Evolutionary conservation across 306 rosid species (phyloP).

Genomic region (Lathyrus tuberosus): DNA sequence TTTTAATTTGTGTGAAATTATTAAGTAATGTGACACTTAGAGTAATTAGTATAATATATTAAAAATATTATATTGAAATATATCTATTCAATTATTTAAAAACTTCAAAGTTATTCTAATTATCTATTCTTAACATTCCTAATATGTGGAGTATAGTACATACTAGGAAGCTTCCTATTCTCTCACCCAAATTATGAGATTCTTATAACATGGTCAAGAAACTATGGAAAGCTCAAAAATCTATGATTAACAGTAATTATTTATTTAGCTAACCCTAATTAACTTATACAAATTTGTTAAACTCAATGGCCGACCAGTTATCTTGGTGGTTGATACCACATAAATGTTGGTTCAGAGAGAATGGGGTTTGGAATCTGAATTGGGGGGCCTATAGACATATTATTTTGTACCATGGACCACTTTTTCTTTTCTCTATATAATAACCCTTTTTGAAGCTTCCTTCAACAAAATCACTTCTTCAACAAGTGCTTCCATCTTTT

Average conservation of each 20-base stretch:
- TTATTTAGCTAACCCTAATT: constrained; percentile 16
- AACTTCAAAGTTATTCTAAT: too few species aligned
- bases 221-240: constrained; percentile 49
- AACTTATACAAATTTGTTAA: constrained; percentile 28
- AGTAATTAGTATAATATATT: too few species aligned
- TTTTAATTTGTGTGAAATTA: too few species aligned
- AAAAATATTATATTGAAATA: too few species aligned
- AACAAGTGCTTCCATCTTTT: constrained; percentile 35
- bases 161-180: constrained; percentile 38
- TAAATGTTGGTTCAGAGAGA: constrained; percentile 57
- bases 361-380: constrained; percentile 52
- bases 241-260: constrained; percentile 37
- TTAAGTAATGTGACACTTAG: too few species aligned
- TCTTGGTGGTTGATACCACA: constrained; percentile 70
- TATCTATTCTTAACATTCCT: too few species aligned
- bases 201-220: constrained; percentile 42
- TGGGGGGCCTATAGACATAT: constrained; percentile 47
- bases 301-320: constrained; percentile 75
- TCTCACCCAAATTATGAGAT: constrained; percentile 38
- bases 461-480: constrained; percentile 36
- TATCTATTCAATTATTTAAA: too few species aligned
- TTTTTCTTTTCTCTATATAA: constrained; percentile 46
- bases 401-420: constrained; percentile 48
- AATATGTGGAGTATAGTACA: neutral
- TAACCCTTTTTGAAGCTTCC: constrained; percentile 31